Percentiles rank a stretch among this genome's conserved stretches.
Evolutionary conservation across 2,329 filamentous ascomycete genomes (phyloP).

Genomic region (Colletotrichum sp.): DNA sequence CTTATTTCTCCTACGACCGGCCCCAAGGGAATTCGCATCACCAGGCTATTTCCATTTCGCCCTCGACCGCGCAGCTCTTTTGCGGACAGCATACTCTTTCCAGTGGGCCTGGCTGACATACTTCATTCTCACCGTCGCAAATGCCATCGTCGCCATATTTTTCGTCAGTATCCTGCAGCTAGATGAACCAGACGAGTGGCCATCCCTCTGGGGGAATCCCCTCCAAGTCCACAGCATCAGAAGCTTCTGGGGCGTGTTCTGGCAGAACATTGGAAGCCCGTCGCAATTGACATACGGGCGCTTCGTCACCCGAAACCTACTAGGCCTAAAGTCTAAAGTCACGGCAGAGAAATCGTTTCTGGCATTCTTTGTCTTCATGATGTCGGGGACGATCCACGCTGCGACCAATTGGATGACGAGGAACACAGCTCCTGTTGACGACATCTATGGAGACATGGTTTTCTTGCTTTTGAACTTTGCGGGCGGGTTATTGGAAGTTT

Average conservation of each 20-base stretch:
- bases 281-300: not conserved
- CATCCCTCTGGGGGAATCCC: not conserved
- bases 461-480: not conserved
- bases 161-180: not conserved
- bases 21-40: not conserved
- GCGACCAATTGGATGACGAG: not conserved
- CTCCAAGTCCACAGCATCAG: not conserved
- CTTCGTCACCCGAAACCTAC: not conserved
- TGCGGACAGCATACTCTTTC: not conserved
- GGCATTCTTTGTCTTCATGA: not conserved
- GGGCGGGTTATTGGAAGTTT: not conserved
- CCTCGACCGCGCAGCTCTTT: not conserved
- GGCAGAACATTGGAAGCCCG: not conserved
- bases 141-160: not conserved
- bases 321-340: accelerated
- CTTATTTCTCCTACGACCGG: not conserved
- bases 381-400: not conserved
- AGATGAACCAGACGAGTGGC: not conserved
- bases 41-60: not conserved
- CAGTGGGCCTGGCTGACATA: not conserved
- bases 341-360: not conserved
- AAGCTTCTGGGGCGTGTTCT: not conserved
- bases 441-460: not conserved
- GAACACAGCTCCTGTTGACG: not conserved
- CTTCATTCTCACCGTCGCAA: not conserved